Evolutionary conservation across 2,329 filamentous ascomycete species (phyloP).

Genomic region (Amphichorda felina): DNA sequence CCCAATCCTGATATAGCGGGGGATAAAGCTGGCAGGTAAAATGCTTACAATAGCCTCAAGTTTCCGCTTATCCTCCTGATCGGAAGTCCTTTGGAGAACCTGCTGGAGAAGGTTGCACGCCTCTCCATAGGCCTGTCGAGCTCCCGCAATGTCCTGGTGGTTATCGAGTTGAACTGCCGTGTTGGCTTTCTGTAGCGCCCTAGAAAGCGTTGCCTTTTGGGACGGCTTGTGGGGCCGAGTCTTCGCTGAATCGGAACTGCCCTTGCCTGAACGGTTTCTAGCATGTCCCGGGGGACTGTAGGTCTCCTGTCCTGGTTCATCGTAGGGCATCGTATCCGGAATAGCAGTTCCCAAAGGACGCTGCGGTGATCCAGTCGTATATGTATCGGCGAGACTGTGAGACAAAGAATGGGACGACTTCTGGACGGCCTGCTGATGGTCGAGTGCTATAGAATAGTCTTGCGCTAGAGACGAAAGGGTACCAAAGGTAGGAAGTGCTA

Average conservation of each 20-base stretch:
- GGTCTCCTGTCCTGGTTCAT: slow-evolving; percentile 18
- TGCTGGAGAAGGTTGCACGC: slow-evolving; percentile 81
- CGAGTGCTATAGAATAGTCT: not conserved
- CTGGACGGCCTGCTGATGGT: not conserved
- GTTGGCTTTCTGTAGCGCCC: slow-evolving; percentile 88
- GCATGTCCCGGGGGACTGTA: slow-evolving; percentile 17
- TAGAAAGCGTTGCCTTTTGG: slow-evolving; percentile 94
- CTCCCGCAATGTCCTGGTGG: slow-evolving; percentile 86
- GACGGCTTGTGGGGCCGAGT: slow-evolving; percentile 35
- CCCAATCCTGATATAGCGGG: not conserved
- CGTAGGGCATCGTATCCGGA: not conserved
- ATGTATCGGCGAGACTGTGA: no score
- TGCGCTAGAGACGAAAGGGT: not conserved
- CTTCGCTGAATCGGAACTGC: slow-evolving; percentile 17
- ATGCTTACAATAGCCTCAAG: slow-evolving; percentile 80
- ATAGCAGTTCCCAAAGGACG: not conserved
- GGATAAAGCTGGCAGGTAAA: not conserved
- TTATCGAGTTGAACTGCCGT: slow-evolving; percentile 93
- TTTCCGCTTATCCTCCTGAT: slow-evolving; percentile 79
- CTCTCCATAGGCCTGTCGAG: slow-evolving; percentile 81
- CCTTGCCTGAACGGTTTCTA: slow-evolving; percentile 17
- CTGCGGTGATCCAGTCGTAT: not conserved
- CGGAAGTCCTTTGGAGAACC: slow-evolving; percentile 74
- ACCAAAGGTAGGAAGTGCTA: not conserved
- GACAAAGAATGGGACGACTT: not conserved